phyloP scores from a whole-genome alignment of 2,329 filamentous ascomycete genomes.

The Fusarium tricinctum region DNA sequence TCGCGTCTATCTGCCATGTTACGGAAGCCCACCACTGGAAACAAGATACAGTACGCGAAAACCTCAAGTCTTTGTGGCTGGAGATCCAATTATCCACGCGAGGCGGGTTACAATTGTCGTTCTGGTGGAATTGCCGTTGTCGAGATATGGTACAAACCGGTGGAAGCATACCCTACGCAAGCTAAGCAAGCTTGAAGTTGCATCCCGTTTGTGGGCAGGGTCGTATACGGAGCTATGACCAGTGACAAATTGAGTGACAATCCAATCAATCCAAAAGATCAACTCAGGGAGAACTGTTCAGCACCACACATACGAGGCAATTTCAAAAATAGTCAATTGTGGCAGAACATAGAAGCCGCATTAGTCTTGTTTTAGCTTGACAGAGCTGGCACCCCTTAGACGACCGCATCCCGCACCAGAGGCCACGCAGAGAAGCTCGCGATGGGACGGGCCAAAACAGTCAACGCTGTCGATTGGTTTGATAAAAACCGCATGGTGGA shows the following conservation, averaged over 20 bases:
- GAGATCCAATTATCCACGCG: constrained; percentile 27
- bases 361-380: constrained; percentile 25
- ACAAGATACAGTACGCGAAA: constrained; percentile 21
- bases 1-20: constrained; percentile 25
- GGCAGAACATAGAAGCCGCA: constrained; percentile 36
- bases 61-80: background rate
- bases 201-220: constrained; percentile 11
- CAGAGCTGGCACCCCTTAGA: constrained; percentile 23
- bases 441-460: constrained; percentile 38
- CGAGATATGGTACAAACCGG: constrained; percentile 8
- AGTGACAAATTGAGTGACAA: constrained; percentile 1
- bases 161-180: constrained; percentile 21
- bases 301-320: constrained; percentile 30
- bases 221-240: constrained; percentile 21
- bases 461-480: constrained; percentile 33
- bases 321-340: constrained; percentile 23
- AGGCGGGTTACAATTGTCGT: constrained; percentile 24
- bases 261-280: constrained; percentile 17
- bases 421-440: constrained; percentile 26
- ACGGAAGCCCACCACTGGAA: constrained; percentile 27
- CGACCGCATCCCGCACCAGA: constrained; percentile 20
- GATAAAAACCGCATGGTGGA: constrained; percentile 36
- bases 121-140: constrained; percentile 4
- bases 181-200: constrained; percentile 1
- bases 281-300: constrained; percentile 1